Conservation (phyloP, 345 rosid species). For the Euphorbia peplus region DNA sequence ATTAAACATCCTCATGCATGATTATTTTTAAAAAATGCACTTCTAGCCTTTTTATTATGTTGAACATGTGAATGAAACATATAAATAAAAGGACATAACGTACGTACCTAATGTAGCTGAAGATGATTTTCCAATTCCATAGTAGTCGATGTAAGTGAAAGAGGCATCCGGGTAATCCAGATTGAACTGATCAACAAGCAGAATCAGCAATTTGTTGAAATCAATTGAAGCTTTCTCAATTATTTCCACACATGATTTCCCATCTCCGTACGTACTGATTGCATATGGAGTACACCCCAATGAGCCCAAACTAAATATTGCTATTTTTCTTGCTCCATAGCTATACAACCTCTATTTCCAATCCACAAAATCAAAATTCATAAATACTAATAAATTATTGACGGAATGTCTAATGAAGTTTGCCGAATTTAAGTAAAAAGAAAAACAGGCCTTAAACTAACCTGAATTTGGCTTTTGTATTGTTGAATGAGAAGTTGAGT, state of each 20-base stretch:
- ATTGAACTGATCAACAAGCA: constrained; percentile 1
- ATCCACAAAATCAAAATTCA: too few species aligned
- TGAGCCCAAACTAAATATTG: background rate
- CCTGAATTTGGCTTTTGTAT: constrained; percentile 3
- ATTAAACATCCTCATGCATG: too few species aligned
- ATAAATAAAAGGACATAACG: background rate
- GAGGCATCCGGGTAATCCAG: background rate
- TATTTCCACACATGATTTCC: background rate
- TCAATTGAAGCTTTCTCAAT: constrained; percentile 1
- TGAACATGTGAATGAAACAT: too few species aligned
- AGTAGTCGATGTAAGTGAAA: constrained; percentile 2
- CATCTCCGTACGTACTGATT: constrained; percentile 4
- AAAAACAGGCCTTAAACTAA: background rate
- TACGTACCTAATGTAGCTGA: background rate
- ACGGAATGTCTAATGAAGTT: too few species aligned
- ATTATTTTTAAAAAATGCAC: too few species aligned
- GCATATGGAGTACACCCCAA: constrained; percentile 7
- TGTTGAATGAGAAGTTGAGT: constrained; percentile 3
- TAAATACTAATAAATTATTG: too few species aligned
- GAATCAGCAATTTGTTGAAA: background rate
- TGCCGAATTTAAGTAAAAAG: background rate
- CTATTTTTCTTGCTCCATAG: background rate
- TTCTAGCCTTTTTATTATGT: too few species aligned
- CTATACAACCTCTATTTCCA: background rate
- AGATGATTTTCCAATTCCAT: background rate